Evolutionary conservation across 2,329 filamentous ascomycete species (phyloP), one percentile per base, ranked within the genome.

Genomic region (Metarhizium anisopliae): DNA sequence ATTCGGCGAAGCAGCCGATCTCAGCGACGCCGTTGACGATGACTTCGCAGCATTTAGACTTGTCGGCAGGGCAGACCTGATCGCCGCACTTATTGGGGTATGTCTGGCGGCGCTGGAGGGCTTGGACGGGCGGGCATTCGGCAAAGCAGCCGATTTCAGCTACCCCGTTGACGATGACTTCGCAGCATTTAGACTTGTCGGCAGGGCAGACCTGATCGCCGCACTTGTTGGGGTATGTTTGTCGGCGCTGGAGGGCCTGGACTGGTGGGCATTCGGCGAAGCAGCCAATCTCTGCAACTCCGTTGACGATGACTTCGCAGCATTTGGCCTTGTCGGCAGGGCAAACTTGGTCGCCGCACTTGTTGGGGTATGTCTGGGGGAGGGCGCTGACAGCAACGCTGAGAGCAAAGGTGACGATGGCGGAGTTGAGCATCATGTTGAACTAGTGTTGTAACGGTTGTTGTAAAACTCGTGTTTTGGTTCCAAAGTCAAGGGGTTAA

Each of bases 331-430:
- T 25, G 43, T 25, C 18, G n/a, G 43, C n/a, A 25, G 43, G 18
- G 20, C 43, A 47, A 6, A 47, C 43, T 6, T 47, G 43, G 20
- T 47, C 43, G 20, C 45, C 25, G 25, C 45, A 47, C 45, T 57
- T 57, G 29, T 57, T 50, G 50, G 56, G 56, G 50, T 57, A 57
- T 50, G 53, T 13, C 43, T 53, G 40, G 49, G 56, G 56, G 45
- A 52, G 14, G 13, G 56, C 52, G 56, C 29, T 50, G 42, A 49
- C 53, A 50, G 50, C 50, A 51, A 25, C 56, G 53, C 49, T 52
- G 42, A 55, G 40, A 50, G 56, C 56, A 52, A 57, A 47, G 43
- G 53, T 43, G 53, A 57, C 47, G 42, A 52, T 38, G 49, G 56
- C 43, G 42, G 53, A 50, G 52, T 55, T 55, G 53, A 55, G 47